These are phyloP conservation scores for Boletellus emodensis DNA, from an alignment of 768 basidiomycete species.

Conservation along the genomic window DNA sequence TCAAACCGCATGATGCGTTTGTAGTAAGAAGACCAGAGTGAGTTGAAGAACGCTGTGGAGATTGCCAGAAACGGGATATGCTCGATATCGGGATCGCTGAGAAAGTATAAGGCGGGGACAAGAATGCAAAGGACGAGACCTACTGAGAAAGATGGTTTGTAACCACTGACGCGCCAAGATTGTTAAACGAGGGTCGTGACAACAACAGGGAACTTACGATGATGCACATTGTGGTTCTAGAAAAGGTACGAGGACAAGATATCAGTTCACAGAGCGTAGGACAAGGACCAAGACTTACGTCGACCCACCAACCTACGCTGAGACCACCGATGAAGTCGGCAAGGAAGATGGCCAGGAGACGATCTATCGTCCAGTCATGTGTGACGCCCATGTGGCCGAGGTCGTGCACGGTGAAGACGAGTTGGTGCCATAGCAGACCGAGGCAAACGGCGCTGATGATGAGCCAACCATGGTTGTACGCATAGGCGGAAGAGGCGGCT, in stretches of 20 bases:
- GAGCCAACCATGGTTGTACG: slow-evolving; percentile 64
- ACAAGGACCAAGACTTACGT: slow-evolving; percentile 56
- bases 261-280: background rate
- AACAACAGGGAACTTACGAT: slow-evolving; percentile 55
- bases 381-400: slow-evolving; percentile 94
- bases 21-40: slow-evolving; percentile 93
- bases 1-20: slow-evolving; percentile 82
- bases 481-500: slow-evolving; percentile 51
- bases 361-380: slow-evolving; percentile 78
- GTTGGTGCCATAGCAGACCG: slow-evolving; percentile 92
- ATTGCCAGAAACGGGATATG: slow-evolving; percentile 95
- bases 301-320: slow-evolving; percentile 97
- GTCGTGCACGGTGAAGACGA: slow-evolving; percentile 91
- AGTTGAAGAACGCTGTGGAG: slow-evolving; percentile 79
- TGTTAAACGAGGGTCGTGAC: background rate
- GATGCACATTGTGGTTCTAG: slow-evolving; percentile 94
- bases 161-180: slow-evolving; percentile 55
- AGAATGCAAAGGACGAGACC: slow-evolving; percentile 22
- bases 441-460: slow-evolving; percentile 74
- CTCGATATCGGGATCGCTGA: slow-evolving; percentile 79
- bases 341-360: slow-evolving; percentile 71
- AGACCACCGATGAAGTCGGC: slow-evolving; percentile 90
- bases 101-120: slow-evolving; percentile 6
- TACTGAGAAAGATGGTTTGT: slow-evolving; percentile 98
- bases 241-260: background rate